Evolutionary conservation across 495 filamentous ascomycete species (phyloP), one percentile per base, ranked within the genome.

Genomic region (Cercophora sp.): DNA sequence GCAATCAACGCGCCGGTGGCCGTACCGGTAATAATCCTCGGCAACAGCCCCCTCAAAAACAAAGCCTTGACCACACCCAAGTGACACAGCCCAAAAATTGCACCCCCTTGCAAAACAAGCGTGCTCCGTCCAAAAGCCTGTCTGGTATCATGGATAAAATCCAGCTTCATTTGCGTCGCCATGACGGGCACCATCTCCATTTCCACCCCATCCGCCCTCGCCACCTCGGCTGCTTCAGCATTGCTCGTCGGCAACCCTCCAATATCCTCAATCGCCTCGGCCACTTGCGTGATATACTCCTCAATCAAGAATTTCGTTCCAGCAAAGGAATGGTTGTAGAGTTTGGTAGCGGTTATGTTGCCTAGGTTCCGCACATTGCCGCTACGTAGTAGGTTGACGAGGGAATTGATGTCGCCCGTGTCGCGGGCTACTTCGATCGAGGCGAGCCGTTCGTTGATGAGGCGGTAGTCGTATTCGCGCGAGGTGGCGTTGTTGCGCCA

Each of bases 251-350:
- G 84, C 15, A 91, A 71, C n/a, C 73, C 70, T 11, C 84, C 84
- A 19, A 96, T 83, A 61, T 91, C 84, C 51, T 86, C 80, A 31
- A 96, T 81, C 2, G 88, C 89, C 29, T 85, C 78, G 29, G 86
- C 88, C 16, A 92, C 85, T 54, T 89, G 83, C 0, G 86, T 85
- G 55, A 96, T 85, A 55, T 97, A 97, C 63, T 96, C 87, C 58
- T 95, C 90, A 52, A 97, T 92, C 20, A 94, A 67, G 19, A 85
- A 78, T 66, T 97, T 97, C 3, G 91, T 96, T 10, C 92, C 92
- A 2, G 86, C 85, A 62, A 95, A 94, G 10, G 87, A 84, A 44
- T 85, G 78, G 54, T 90, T 91, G 70, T 88, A 97, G 2, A 97
- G 70, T 53, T 84, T 85, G n/a, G 87, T 81, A 2, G 83, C 78